Conservation (phyloP, 2,329 filamentous ascomycete genomes). For the Xylariales sp. region DNA sequence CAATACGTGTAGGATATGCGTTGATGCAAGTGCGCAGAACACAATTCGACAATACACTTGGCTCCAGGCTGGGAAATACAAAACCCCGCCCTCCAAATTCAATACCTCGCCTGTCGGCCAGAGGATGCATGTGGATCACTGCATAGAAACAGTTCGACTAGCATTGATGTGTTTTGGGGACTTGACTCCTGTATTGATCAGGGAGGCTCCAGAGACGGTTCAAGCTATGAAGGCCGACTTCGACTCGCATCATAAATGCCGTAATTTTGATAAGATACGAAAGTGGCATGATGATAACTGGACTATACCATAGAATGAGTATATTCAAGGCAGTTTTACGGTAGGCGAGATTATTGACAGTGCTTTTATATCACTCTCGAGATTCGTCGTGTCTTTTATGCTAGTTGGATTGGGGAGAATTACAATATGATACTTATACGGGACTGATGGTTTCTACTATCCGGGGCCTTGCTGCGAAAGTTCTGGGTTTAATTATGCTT, state of each 20-base stretch:
- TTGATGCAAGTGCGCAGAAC: background rate
- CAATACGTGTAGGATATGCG: no score
- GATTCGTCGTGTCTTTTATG: no score
- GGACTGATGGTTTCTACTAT: no score
- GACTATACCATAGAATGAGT: no score
- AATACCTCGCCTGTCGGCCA: background rate
- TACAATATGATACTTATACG: no score
- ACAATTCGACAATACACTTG: background rate
- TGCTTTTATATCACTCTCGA: no score
- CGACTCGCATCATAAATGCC: background rate
- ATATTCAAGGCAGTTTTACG: no score
- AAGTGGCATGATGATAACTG: background rate
- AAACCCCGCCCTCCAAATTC: background rate
- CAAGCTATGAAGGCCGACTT: background rate
- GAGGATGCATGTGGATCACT: background rate
- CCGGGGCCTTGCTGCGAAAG: no score
- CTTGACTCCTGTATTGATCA: background rate
- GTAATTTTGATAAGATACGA: background rate
- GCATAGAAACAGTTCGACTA: background rate
- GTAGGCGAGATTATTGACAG: no score
- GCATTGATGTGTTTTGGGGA: background rate
- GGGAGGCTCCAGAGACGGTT: background rate
- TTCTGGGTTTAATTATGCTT: no score
- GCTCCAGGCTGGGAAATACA: background rate
- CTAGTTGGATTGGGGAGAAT: no score